These are phyloP conservation scores for Sarocladiaceae sp. DNA, from an alignment of 2,329 filamentous ascomycete genomes.

Conservation along the genomic window DNA sequence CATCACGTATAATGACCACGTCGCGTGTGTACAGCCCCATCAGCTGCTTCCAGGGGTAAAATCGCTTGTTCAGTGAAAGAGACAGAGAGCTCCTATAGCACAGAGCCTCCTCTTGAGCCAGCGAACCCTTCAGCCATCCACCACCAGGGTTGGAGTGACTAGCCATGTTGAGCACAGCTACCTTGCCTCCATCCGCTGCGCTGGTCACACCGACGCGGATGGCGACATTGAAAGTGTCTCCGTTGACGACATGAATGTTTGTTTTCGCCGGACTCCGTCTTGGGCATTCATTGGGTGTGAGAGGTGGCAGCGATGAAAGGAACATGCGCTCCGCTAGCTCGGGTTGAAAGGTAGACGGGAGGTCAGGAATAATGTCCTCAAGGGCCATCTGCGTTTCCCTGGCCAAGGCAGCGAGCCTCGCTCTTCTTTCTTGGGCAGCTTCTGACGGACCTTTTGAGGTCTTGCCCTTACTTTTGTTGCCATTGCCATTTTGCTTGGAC, in stretches of 20 bases:
- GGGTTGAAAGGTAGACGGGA: constrained; percentile 32
- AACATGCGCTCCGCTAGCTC: constrained; percentile 31
- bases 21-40: constrained; percentile 54
- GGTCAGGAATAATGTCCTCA: constrained; percentile 36
- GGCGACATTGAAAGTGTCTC: constrained; percentile 53
- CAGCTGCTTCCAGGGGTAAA: constrained; percentile 47
- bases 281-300: constrained; percentile 38
- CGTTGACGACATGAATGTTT: constrained; percentile 43
- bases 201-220: constrained; percentile 29
- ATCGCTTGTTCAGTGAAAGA: constrained; percentile 36
- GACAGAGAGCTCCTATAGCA: constrained; percentile 56
- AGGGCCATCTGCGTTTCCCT: constrained; percentile 41
- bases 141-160: constrained; percentile 53
- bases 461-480: not conserved
- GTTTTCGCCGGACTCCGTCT: constrained; percentile 20
- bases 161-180: constrained; percentile 63
- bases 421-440: constrained; percentile 8
- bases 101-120: constrained; percentile 63
- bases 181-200: constrained; percentile 22
- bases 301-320: constrained; percentile 27
- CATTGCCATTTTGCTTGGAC: constrained; percentile 5
- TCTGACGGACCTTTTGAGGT: not conserved
- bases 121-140: constrained; percentile 54
- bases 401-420: constrained; percentile 33
- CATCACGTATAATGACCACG: constrained; percentile 52